These are phyloP conservation scores for Cylindrodendrum hubeiense DNA, from an alignment of 2,329 filamentous ascomycete species.

Conservation along the genomic window DNA sequence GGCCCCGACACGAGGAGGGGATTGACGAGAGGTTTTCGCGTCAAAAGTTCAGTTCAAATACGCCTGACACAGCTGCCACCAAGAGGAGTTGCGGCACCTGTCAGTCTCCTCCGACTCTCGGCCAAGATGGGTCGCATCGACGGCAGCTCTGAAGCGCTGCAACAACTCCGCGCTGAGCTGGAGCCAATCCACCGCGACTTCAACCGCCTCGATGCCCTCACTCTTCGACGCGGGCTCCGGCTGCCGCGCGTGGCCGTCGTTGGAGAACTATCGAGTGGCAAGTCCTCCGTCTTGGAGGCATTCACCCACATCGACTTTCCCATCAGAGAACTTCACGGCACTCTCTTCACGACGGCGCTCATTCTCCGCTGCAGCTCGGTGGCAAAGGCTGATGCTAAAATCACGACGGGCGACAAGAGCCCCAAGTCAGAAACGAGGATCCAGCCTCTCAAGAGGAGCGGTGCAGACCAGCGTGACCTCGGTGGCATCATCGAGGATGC, in stretches of 20 bases:
- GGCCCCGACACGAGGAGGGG: neutral
- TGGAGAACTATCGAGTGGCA: conserved; percentile 10
- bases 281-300: conserved; percentile 11
- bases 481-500: neutral
- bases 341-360: conserved; percentile 8
- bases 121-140: conserved; percentile 1
- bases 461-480: neutral
- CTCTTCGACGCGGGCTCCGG: conserved; percentile 6
- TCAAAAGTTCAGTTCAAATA: neutral
- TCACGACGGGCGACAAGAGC: conserved; percentile 9
- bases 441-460: neutral
- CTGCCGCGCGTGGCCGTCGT: conserved; percentile 10
- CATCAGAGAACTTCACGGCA: conserved; percentile 1
- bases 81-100: neutral
- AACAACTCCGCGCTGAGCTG: conserved; percentile 12
- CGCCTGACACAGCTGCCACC: neutral
- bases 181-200: conserved; percentile 18
- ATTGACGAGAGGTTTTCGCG: neutral
- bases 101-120: neutral
- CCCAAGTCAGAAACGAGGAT: neutral
- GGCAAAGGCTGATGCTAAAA: conserved; percentile 7
- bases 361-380: conserved; percentile 4
- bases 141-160: conserved; percentile 7
- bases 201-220: conserved; percentile 10
- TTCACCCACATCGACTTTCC: conserved; percentile 11